Percentiles rank a stretch among this genome's conserved stretches.
Evolutionary conservation across 208 protist genomes (phyloP).

Genomic region (Naegleria fowleri): DNA sequence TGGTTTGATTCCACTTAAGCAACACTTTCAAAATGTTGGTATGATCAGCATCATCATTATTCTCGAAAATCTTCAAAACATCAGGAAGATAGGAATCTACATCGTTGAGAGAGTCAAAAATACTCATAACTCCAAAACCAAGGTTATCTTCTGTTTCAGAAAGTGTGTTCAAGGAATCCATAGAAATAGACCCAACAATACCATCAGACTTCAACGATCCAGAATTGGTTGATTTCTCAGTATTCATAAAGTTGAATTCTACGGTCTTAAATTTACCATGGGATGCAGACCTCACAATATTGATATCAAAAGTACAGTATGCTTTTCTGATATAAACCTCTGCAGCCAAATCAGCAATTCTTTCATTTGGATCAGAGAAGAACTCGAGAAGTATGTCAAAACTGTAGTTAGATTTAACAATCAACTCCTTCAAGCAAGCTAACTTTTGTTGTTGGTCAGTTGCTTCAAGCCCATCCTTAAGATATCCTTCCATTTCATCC

Average conservation of each 20-base stretch:
- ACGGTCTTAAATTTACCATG: neutral
- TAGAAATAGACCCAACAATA: constrained; percentile 29
- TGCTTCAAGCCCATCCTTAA: neutral
- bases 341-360: neutral
- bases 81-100: neutral
- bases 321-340: constrained; percentile 21
- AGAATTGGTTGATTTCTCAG: neutral
- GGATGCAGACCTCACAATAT: neutral
- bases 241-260: neutral
- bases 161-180: neutral
- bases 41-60: neutral
- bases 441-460: neutral
- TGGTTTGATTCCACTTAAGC: neutral
- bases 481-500: constrained; percentile 2
- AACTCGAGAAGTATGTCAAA: constrained; percentile 7
- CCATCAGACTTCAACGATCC: neutral
- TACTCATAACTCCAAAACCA: constrained; percentile 7
- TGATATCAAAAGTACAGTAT: constrained; percentile 4
- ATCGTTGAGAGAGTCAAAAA: neutral
- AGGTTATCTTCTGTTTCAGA: neutral
- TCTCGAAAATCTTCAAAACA: neutral
- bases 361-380: neutral
- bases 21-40: constrained; percentile 13
- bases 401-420: neutral
- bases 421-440: neutral